A percentile compares a stretch with the other conserved stretches of the same genome.
phyloP scores from a whole-genome alignment of 2,329 filamentous ascomycete genomes.

The Diaporthe destruens region DNA sequence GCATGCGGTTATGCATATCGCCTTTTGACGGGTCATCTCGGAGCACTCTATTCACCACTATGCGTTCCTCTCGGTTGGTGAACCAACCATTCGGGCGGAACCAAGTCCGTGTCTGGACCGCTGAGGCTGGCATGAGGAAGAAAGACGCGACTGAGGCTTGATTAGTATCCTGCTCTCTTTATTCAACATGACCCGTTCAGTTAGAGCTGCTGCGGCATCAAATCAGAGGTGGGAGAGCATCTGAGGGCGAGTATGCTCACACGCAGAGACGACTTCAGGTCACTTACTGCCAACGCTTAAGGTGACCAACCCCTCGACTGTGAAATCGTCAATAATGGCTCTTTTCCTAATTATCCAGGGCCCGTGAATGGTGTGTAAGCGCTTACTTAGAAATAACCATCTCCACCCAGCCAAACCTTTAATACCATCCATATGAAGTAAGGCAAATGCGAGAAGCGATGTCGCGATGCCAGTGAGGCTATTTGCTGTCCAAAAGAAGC shows the following conservation, averaged over 20 bases:
- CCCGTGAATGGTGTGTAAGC: too few species aligned
- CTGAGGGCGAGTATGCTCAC: neutral
- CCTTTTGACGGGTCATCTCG: constrained; percentile 69
- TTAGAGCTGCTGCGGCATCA: neutral
- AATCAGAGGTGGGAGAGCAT: neutral
- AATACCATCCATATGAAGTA: constrained; percentile 54
- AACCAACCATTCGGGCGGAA: constrained; percentile 68
- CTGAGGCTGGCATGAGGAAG: constrained; percentile 65
- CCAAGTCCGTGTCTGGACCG: constrained; percentile 62
- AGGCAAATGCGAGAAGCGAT: constrained; percentile 53
- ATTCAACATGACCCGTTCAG: neutral
- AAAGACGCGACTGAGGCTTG: constrained; percentile 56
- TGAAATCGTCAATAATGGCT: too few species aligned
- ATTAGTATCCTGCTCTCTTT: neutral
- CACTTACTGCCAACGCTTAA: neutral
- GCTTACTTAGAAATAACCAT: constrained; percentile 53
- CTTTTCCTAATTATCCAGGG: too few species aligned
- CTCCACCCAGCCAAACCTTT: constrained; percentile 55
- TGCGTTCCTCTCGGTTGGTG: constrained; percentile 66
- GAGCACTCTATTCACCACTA: constrained; percentile 69
- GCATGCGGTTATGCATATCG: constrained; percentile 68
- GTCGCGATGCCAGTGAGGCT: constrained; percentile 51
- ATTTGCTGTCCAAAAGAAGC: constrained; percentile 54
- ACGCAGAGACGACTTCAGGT: neutral
- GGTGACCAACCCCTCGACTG: constrained; percentile 1